Percentiles rank a stretch among this genome's conserved stretches.
These are phyloP conservation scores for Taiwanofungus camphoratus DNA, from an alignment of 1,284 basidiomycete genomes.

Conservation along the genomic window DNA sequence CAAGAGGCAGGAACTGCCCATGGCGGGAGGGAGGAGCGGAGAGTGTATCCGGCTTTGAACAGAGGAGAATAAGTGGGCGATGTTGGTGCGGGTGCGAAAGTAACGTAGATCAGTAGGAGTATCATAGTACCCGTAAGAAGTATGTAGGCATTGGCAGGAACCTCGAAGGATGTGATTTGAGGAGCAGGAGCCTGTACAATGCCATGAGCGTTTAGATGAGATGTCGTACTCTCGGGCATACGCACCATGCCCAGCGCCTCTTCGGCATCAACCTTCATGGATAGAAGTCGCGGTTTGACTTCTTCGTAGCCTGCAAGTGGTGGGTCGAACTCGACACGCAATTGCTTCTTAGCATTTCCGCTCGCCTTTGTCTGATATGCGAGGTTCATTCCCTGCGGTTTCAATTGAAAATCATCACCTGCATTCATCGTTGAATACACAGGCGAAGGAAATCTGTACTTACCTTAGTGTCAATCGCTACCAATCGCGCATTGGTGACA, in stretches of 20 bases:
- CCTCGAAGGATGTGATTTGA: conserved; percentile 49
- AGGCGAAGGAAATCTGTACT: conserved; percentile 8
- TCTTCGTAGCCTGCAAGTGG: conserved; percentile 69
- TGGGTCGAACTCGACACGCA: conserved; percentile 58
- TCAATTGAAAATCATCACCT: not conserved
- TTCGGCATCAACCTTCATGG: conserved; percentile 70
- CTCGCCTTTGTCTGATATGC: conserved; percentile 48
- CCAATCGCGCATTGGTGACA: conserved; percentile 58
- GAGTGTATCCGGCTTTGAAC: conserved; percentile 18
- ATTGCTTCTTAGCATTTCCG: conserved; percentile 38
- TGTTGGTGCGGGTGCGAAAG: conserved; percentile 30
- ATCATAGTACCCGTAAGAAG: conserved; percentile 21
- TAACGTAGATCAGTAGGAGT: conserved; percentile 34
- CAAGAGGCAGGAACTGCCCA: conserved; percentile 26
- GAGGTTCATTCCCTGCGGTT: conserved; percentile 59
- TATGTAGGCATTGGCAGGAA: conserved; percentile 34
- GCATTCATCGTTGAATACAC: too few relatives aligned
- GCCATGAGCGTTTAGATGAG: not conserved
- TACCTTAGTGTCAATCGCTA: conserved; percentile 58
- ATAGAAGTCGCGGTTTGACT: conserved; percentile 69
- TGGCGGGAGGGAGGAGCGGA: conserved; percentile 14
- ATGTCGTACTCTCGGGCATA: conserved; percentile 4
- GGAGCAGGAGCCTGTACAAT: conserved; percentile 52
- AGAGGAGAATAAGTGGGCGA: conserved; percentile 12
- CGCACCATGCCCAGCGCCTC: conserved; percentile 71